A percentile compares a stretch with the other conserved stretches of the same genome.
phyloP scores from a whole-genome alignment of 345 rosid genomes.

The Populus euphratica region DNA sequence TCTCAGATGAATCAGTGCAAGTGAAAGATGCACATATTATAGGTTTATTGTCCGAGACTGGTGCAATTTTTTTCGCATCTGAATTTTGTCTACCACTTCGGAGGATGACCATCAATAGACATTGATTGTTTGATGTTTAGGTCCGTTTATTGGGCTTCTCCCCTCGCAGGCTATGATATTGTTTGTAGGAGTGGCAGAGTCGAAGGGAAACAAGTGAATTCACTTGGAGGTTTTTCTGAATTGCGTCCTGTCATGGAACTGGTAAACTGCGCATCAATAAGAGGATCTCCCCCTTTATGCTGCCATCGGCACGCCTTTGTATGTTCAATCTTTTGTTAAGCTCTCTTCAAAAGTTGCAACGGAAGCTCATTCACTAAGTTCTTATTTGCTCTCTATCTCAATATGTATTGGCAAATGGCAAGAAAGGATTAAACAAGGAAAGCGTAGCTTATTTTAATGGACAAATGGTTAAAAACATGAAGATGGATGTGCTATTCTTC shows the following conservation, averaged over 20 bases:
- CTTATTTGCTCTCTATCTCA: conserved; percentile 2
- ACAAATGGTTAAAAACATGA: too few relatives aligned
- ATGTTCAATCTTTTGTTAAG: conserved; percentile 4
- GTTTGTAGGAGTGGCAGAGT: conserved; percentile 31
- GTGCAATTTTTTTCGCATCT: conserved; percentile 26
- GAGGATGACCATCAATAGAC: conserved; percentile 15
- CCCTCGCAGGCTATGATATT: conserved; percentile 16
- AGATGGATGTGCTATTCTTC: too few relatives aligned
- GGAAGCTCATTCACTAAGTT: conserved; percentile 25
- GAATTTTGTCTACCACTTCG: conserved; percentile 16
- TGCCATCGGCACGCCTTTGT: conserved; percentile 31
- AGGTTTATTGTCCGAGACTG: conserved; percentile 7
- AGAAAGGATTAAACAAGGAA: neutral
- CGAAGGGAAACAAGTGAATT: conserved; percentile 24
- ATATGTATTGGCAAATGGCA: neutral
- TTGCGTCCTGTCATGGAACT: conserved; percentile 5
- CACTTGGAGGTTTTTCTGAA: conserved; percentile 2
- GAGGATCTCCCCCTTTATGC: conserved; percentile 17
- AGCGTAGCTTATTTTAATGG: neutral
- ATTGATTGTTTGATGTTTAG: conserved; percentile 38
- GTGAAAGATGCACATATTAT: conserved; percentile 30
- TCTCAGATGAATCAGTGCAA: conserved; percentile 75
- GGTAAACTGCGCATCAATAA: neutral
- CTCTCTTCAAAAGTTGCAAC: conserved; percentile 11
- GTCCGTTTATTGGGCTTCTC: conserved; percentile 32